Percentiles rank a stretch among this genome's conserved stretches.
These are phyloP conservation scores for Kurtzmaniella quercitrusa DNA, from an alignment of 1,139 yeast genomes.

Conservation along the genomic window DNA sequence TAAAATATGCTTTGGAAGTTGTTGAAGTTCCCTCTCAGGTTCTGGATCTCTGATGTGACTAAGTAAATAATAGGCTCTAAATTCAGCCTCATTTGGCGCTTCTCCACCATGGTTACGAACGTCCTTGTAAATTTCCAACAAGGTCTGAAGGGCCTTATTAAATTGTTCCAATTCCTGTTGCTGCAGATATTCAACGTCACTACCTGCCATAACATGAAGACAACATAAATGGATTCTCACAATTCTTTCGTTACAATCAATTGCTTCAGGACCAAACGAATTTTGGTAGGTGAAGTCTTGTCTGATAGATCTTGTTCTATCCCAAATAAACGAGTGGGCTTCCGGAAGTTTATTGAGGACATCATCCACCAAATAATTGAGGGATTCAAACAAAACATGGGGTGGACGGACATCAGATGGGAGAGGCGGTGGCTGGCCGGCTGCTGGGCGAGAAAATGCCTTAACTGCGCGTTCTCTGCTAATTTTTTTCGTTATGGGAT, in stretches of 20 bases:
- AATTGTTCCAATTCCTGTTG: constrained; percentile 96
- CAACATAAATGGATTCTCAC: constrained; percentile 84
- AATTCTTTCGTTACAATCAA: constrained; percentile 88
- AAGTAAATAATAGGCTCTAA: constrained; percentile 80
- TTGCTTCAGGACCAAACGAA: constrained; percentile 88
- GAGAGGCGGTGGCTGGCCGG: constrained; percentile 96
- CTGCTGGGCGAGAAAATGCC: constrained; percentile 95
- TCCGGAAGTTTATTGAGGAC: constrained; percentile 69
- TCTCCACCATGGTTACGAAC: constrained; percentile 64
- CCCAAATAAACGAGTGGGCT: constrained; percentile 94
- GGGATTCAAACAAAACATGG: constrained; percentile 55
- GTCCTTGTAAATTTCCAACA: constrained; percentile 83
- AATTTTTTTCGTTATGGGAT: constrained; percentile 58
- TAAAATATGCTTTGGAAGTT: constrained; percentile 56
- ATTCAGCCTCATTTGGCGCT: constrained; percentile 88
- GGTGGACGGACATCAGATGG: constrained; percentile 99
- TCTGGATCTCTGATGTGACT: constrained; percentile 85
- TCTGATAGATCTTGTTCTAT: constrained; percentile 93
- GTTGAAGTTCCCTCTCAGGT: constrained; percentile 71
- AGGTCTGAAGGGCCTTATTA: constrained; percentile 85
- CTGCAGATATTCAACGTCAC: constrained; percentile 75
- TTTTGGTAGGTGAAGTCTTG: constrained; percentile 97
- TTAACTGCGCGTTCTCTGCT: constrained; percentile 69
- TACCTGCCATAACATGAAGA: constrained; percentile 82
- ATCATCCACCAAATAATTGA: constrained; percentile 65